Base-by-base conservation (phyloP, 2,329 filamentous ascomycete genomes). In the Alternaria rosae region DNA sequence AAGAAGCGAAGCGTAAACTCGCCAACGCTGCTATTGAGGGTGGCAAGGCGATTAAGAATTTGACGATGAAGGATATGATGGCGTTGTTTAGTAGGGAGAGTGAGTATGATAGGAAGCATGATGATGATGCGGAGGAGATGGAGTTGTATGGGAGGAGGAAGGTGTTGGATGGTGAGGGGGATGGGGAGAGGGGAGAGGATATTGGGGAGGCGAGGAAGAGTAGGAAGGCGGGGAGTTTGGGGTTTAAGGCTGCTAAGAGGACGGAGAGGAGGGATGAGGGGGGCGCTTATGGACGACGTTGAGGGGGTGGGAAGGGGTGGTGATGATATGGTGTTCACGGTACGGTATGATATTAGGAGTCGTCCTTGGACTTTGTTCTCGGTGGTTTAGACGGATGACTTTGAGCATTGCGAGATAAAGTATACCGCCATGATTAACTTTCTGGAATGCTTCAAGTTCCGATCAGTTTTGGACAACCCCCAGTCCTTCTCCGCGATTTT, bases 11-110 rank as follows among this genome's bases (percentile, higher is more conserved):
- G 83, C 89, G 95, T 11, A 88, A 93, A 71, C 86, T 99, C 12
- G 94, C 95, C n/a, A 90, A 93, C 74, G 90, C 94, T 64, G 92
- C 95, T 12, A 95, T 99, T 61, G 95, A 97, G 79, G 89, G 89
- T 65, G 90, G 89, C 68, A 91, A 89, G 75, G 92, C 91, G 62
- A 87, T 89, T 15, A 88, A 92, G 76, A 97, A 97, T 82, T 85
- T 99, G 52, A 92, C 91, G 50, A 90, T 98, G 87, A 90, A 93
- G 76, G 95, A 99, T 80, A 96, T 99, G 78, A 86, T 99, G 79
- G 90, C 92, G 52, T 85, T 99, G 59, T 99, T 99, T 83, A 89
- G 88, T 65, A 88, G 89, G 28, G 90, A 92, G 72, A 86, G 86
- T 0, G 86, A 88, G 68, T 77, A 79, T 38, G 81, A 83, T 47